Evolutionary conservation across 352 stramenopile genomes (phyloP).

Genomic region (Pythium volutum): DNA sequence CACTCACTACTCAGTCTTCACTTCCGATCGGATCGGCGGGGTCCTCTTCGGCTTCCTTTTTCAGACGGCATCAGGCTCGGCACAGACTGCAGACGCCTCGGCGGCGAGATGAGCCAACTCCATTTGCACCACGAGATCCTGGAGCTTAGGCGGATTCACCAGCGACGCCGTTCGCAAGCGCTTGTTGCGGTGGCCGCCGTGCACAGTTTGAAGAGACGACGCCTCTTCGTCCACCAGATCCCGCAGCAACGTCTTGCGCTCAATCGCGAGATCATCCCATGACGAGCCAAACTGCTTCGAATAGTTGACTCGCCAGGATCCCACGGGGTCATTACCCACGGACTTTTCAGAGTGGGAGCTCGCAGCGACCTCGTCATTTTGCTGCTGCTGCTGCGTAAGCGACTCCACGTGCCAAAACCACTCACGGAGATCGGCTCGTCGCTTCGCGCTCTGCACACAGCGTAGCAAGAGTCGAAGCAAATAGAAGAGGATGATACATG

Average conservation of each 20-base stretch:
- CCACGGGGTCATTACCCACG: conserved; percentile 16
- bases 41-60: not conserved
- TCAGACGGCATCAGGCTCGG: conserved; percentile 1
- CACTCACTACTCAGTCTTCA: not conserved
- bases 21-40: not conserved
- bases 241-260: conserved; percentile 74
- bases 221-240: conserved; percentile 40
- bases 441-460: conserved; percentile 67
- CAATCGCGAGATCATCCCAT: conserved; percentile 75
- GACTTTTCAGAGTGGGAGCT: conserved; percentile 1
- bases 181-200: conserved; percentile 18
- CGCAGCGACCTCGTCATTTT: conserved; percentile 16
- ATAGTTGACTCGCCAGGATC: conserved; percentile 52
- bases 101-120: conserved; percentile 10
- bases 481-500: conserved; percentile 72
- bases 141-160: conserved; percentile 8
- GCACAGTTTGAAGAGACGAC: conserved; percentile 30
- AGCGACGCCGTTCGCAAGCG: conserved; percentile 21
- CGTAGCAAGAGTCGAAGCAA: conserved; percentile 63
- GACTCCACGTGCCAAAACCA: conserved; percentile 74
- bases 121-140: conserved; percentile 22
- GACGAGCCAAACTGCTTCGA: conserved; percentile 74
- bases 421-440: conserved; percentile 67
- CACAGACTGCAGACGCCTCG: not conserved
- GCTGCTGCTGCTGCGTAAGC: conserved; percentile 14